Evolutionary conservation across 2,329 filamentous ascomycete species (phyloP), one percentile per base, ranked within the genome.

Genomic region (Arthrobotrys sinensis): DNA sequence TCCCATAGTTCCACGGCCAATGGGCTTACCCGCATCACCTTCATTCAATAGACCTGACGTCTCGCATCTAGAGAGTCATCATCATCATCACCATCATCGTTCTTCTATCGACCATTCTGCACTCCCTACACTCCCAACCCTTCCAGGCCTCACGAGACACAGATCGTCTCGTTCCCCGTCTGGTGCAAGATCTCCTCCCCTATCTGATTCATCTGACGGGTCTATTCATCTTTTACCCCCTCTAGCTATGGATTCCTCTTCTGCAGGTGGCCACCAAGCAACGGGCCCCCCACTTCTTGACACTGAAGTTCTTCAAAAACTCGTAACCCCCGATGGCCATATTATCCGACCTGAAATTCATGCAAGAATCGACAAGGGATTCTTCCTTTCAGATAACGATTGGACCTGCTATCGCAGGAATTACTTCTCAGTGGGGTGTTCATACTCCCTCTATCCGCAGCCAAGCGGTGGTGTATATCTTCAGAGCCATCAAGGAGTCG

Each of bases 321-420:
- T 93, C 69, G 87, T 88, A 71, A 91, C 91, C 81, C 86, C 85
- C 2, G 88, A 92, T 57, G 86, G 86, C 1, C 82, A 85, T 1
- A 85, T 87, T 0, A 87, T 96, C 80, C 91, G 90, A 80, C 88
- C 92, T 19, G 91, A 92, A 12, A 92, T 97, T 80, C 88, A 91
- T 34, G 93, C 92, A 40, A 91, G 90, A 81, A 93, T 97, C 76
- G 93, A 96, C 83, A 96, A 97, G 82, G 94, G 94, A 0, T 96
- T 97, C 85, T 97, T 97, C 83, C 86, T 90, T 40, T 88, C 88
- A 2, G 94, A 96, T 69, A 88, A 89, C 16, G 93, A 94, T 81
- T 97, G 93, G 93, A 97, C 94, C 0, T 97, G 94, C 85, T 97
- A 97, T 83, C 67, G 69, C 2, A 89, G 94, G 50, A 97, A 97